Evolutionary conservation across 306 rosid genomes (phyloP).

Genomic region (Adenanthera pavonina): DNA sequence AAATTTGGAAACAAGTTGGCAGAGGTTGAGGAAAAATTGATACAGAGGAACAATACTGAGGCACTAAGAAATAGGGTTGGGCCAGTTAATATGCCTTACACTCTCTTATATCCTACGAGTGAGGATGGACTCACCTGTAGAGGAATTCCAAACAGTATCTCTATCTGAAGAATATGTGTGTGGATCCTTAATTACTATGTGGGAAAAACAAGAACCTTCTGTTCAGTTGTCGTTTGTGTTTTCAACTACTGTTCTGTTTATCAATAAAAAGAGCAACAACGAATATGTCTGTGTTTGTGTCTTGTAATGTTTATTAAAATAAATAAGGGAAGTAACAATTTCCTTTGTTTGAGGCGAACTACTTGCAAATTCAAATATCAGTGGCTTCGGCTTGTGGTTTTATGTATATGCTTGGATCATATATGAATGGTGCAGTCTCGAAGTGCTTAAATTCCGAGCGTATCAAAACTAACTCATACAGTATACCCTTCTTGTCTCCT

Average conservation of each 20-base stretch:
- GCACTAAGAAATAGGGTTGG: slow-evolving; percentile 57
- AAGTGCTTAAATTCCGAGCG: too few relatives aligned
- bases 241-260: not conserved
- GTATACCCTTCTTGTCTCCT: too few relatives aligned
- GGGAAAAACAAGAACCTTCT: not conserved
- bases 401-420: too few relatives aligned
- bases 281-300: not conserved
- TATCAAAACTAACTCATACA: too few relatives aligned
- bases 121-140: slow-evolving; percentile 59
- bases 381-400: not conserved
- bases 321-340: not conserved
- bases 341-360: not conserved
- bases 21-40: slow-evolving; percentile 39
- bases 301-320: not conserved
- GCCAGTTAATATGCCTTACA: slow-evolving; percentile 63
- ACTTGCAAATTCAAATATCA: too few relatives aligned
- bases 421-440: too few relatives aligned
- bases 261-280: not conserved
- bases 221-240: not conserved
- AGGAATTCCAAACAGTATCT: slow-evolving; percentile 83
- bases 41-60: slow-evolving; percentile 8
- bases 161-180: slow-evolving; percentile 31
- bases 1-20: slow-evolving; percentile 53
- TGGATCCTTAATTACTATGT: not conserved
- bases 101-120: slow-evolving; percentile 65